These are phyloP conservation scores for Pseudonectria buxi DNA, from an alignment of 2,329 filamentous ascomycete species.

Conservation along the genomic window DNA sequence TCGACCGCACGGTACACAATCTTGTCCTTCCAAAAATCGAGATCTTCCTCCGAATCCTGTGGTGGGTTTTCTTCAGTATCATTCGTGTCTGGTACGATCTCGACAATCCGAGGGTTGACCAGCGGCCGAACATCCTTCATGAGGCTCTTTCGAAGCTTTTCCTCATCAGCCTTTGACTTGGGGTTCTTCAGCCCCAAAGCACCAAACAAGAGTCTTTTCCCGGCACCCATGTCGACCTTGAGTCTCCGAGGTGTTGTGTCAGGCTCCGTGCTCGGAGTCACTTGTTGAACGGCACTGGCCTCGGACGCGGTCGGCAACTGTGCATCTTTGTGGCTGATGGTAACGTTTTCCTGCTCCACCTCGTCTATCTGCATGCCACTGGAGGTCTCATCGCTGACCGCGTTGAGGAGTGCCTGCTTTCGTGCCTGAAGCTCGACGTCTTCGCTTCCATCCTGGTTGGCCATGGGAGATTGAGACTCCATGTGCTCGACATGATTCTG, in stretches of 20 bases:
- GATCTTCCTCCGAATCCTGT: slow-evolving; percentile 31
- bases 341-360: not conserved
- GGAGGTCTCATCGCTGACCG: slow-evolving; percentile 15
- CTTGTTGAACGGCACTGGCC: slow-evolving; percentile 2
- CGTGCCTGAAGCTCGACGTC: slow-evolving; percentile 29
- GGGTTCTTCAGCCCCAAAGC: slow-evolving; percentile 64
- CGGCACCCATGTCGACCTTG: slow-evolving; percentile 47
- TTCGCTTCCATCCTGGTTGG: slow-evolving; percentile 5
- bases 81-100: slow-evolving; percentile 9
- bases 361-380: slow-evolving; percentile 4
- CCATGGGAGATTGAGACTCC: slow-evolving; percentile 13
- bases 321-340: slow-evolving; percentile 1
- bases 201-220: slow-evolving; percentile 63
- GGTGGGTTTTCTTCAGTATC: slow-evolving; percentile 2
- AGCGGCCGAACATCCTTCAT: slow-evolving; percentile 45
- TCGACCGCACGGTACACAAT: slow-evolving; percentile 76
- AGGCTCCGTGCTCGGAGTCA: slow-evolving; percentile 4
- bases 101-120: slow-evolving; percentile 28
- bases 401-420: slow-evolving; percentile 34
- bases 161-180: slow-evolving; percentile 61
- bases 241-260: slow-evolving; percentile 10
- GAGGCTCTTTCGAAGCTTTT: slow-evolving; percentile 52
- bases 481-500: slow-evolving; percentile 7
- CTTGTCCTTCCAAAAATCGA: slow-evolving; percentile 65
- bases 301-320: slow-evolving; percentile 3